These are phyloP conservation scores for Sclerotinia minor DNA, from an alignment of 2,329 filamentous ascomycete genomes.

Conservation along the genomic window DNA sequence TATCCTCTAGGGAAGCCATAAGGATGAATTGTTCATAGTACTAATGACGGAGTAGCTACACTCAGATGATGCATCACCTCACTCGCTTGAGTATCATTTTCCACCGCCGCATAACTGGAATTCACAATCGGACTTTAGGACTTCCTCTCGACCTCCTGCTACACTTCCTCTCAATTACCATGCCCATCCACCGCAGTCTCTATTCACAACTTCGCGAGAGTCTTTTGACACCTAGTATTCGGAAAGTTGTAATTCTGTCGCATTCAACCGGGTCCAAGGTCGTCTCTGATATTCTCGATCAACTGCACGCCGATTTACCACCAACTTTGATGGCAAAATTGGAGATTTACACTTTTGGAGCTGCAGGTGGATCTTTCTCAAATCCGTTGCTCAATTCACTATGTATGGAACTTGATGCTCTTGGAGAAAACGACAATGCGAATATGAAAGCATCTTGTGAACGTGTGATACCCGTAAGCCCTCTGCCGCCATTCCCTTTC, in stretches of 20 bases:
- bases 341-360: constrained; percentile 75
- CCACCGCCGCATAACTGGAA: constrained; percentile 65
- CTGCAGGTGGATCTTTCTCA: constrained; percentile 76
- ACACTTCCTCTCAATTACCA: constrained; percentile 73
- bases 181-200: constrained; percentile 62
- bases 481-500: not conserved
- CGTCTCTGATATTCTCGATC: constrained; percentile 68
- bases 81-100: constrained; percentile 70
- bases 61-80: constrained; percentile 68
- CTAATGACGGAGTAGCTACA: constrained; percentile 44
- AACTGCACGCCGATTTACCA: constrained; percentile 68
- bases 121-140: constrained; percentile 72
- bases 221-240: constrained; percentile 59
- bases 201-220: constrained; percentile 57
- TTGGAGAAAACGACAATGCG: not conserved
- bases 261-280: constrained; percentile 78
- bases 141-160: constrained; percentile 73
- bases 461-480: constrained; percentile 25
- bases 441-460: constrained; percentile 18
- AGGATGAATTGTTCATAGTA: not conserved
- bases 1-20: too few species aligned
- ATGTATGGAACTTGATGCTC: not conserved
- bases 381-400: constrained; percentile 54
- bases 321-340: constrained; percentile 63
- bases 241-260: constrained; percentile 69